These are phyloP conservation scores for Oryza australiensis DNA, from an alignment of 176 grass and related monocot species.

Conservation along the genomic window DNA sequence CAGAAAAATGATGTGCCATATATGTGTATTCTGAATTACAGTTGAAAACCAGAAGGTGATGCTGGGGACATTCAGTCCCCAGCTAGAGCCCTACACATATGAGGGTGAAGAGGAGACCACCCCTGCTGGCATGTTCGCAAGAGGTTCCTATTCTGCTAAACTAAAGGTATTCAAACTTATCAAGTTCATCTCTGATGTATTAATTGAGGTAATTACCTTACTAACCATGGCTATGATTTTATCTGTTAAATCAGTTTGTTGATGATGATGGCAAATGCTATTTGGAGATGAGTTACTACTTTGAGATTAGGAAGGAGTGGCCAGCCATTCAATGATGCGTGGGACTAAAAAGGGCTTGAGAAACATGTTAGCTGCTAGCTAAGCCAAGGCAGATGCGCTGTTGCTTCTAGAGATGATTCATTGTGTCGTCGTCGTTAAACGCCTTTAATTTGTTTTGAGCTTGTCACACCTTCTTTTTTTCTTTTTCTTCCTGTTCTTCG, in stretches of 20 bases:
- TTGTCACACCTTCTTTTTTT: neutral
- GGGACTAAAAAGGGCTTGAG: slow-evolving; percentile 2
- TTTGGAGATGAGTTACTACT: slow-evolving; percentile 88
- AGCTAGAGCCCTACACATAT: slow-evolving; percentile 69
- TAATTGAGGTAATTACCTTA: neutral
- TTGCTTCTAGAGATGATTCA: slow-evolving; percentile 41
- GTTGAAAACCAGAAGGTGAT: slow-evolving; percentile 88
- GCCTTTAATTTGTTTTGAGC: neutral
- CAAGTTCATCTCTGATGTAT: neutral
- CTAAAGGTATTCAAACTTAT: slow-evolving; percentile 48
- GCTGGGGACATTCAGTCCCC: slow-evolving; percentile 93
- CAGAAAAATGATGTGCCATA: neutral
- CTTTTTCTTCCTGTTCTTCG: neutral
- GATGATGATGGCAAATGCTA: slow-evolving; percentile 90
- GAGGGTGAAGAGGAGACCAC: slow-evolving; percentile 87
- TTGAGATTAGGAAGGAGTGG: slow-evolving; percentile 93
- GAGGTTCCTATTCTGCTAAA: slow-evolving; percentile 81
- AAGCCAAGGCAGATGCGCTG: slow-evolving; percentile 39
- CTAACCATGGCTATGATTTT: neutral
- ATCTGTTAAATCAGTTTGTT: slow-evolving; percentile 55
- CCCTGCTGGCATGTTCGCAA: slow-evolving; percentile 76
- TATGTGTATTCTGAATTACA: slow-evolving; percentile 22
- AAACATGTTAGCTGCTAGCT: slow-evolving; percentile 49
- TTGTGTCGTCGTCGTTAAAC: slow-evolving; percentile 6
- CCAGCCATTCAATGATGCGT: slow-evolving; percentile 49